Conservation (phyloP, 108 stramenopile species). For the Skeletonema costatum region DNA sequence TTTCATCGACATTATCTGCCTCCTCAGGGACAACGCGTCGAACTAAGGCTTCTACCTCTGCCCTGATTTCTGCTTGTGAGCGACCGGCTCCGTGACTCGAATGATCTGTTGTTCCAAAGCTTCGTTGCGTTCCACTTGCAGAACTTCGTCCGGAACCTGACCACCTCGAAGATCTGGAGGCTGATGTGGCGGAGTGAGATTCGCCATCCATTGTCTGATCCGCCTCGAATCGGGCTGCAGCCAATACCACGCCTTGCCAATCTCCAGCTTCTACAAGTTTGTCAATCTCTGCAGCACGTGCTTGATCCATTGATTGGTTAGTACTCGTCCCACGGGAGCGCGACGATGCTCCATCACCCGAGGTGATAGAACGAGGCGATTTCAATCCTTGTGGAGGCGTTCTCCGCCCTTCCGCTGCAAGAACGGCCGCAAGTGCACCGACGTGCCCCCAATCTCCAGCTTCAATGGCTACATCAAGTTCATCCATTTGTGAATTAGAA, state of each 20-base stretch:
- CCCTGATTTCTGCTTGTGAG: conserved; percentile 71
- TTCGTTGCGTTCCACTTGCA: conserved; percentile 45
- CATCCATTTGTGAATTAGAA: conserved; percentile 38
- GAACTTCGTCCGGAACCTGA: conserved; percentile 35
- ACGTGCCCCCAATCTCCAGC: conserved; percentile 89
- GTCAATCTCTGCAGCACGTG: conserved; percentile 79
- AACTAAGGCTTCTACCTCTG: conserved; percentile 80
- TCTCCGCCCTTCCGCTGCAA: conserved; percentile 53
- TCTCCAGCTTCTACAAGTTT: conserved; percentile 83
- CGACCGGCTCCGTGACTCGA: conserved; percentile 43
- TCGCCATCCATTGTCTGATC: conserved; percentile 59
- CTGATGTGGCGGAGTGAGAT: conserved; percentile 64
- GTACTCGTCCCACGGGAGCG: conserved; percentile 31
- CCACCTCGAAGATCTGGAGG: conserved; percentile 53
- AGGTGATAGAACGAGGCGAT: conserved; percentile 28
- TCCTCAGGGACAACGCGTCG: conserved; percentile 86
- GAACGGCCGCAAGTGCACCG: conserved; percentile 79
- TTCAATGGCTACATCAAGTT: conserved; percentile 81
- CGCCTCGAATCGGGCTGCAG: conserved; percentile 83
- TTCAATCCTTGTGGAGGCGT: conserved; percentile 7
- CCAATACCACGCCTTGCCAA: conserved; percentile 88
- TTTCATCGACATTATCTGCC: conserved; percentile 88
- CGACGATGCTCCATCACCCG: conserved; percentile 33
- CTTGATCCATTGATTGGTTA: conserved; percentile 41
- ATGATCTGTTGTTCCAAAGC: conserved; percentile 53